These are phyloP conservation scores for Xylariaceae sp. DNA, from an alignment of 2,329 filamentous ascomycete species.

Conservation along the genomic window DNA sequence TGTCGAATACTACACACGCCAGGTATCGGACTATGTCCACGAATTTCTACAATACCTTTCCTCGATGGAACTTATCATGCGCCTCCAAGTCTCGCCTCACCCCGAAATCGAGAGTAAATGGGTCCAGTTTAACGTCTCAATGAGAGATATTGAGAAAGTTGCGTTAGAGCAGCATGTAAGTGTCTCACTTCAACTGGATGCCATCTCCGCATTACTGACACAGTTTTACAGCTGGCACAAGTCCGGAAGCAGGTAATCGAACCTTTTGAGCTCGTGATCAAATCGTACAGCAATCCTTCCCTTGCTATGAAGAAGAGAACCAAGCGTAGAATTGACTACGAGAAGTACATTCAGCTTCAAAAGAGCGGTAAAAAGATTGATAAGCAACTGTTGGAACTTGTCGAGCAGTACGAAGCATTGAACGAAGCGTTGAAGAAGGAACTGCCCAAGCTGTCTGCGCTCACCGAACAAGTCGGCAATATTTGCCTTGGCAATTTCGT, in stretches of 20 bases:
- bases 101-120: constrained; percentile 91
- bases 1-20: constrained; percentile 86
- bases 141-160: constrained; percentile 78
- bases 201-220: constrained; percentile 24
- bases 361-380: constrained; percentile 81
- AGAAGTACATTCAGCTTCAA: constrained; percentile 70
- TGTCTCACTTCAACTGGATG: constrained; percentile 29
- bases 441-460: constrained; percentile 72
- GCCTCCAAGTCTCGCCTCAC: constrained; percentile 63
- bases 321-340: constrained; percentile 86
- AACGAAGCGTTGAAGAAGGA: constrained; percentile 94
- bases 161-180: constrained; percentile 80
- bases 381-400: constrained; percentile 74
- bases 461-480: constrained; percentile 80
- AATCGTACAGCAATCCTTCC: constrained; percentile 76
- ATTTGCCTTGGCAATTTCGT: constrained; percentile 79
- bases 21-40: constrained; percentile 71
- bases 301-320: constrained; percentile 90
- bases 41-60: constrained; percentile 75
- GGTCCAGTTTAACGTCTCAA: constrained; percentile 82
- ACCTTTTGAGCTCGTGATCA: constrained; percentile 72
- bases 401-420: constrained; percentile 83
- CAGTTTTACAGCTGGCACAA: constrained; percentile 44
- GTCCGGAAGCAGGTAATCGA: constrained; percentile 80
- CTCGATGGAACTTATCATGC: constrained; percentile 78